Percentiles rank a stretch among this genome's conserved stretches.
phyloP scores from a whole-genome alignment of 768 basidiomycete species.

The Epithele typhae region DNA sequence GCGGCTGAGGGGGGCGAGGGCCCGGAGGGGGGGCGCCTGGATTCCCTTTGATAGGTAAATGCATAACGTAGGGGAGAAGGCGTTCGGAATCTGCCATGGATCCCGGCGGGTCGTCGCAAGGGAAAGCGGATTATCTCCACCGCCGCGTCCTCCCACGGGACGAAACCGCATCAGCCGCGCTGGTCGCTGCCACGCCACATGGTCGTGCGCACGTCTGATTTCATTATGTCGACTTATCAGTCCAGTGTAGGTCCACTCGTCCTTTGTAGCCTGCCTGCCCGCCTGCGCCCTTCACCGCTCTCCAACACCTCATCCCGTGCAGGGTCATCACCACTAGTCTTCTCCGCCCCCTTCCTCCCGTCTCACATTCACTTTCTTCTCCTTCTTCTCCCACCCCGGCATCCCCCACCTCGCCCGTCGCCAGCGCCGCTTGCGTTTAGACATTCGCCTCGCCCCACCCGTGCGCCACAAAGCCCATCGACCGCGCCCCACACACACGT shows the following conservation, averaged over 20 bases:
- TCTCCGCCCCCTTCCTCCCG: slow-evolving; percentile 9
- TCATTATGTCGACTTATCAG: slow-evolving; percentile 17
- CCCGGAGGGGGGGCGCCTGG: neutral
- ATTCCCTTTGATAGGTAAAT: slow-evolving; percentile 19
- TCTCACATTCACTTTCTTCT: slow-evolving; percentile 2
- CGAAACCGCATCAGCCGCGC: slow-evolving; percentile 10
- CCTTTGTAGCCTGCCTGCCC: neutral
- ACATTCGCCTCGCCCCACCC: slow-evolving; percentile 12
- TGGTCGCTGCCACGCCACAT: slow-evolving; percentile 11
- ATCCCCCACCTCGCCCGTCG: slow-evolving; percentile 7
- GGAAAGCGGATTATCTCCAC: slow-evolving; percentile 18
- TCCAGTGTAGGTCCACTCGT: slow-evolving; percentile 15
- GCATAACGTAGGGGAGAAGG: slow-evolving; percentile 16
- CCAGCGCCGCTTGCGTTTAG: slow-evolving; percentile 5
- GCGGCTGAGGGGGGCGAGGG: slow-evolving; percentile 4
- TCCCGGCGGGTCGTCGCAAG: slow-evolving; percentile 1
- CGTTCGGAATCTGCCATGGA: slow-evolving; percentile 5
- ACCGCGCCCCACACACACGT: neutral
- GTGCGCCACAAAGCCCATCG: slow-evolving; percentile 17
- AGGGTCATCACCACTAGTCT: slow-evolving; percentile 15
- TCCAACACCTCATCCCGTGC: slow-evolving; percentile 13
- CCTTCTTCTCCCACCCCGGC: slow-evolving; percentile 9
- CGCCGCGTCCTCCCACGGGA: slow-evolving; percentile 11
- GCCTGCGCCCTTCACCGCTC: neutral
- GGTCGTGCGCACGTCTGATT: slow-evolving; percentile 16